These are phyloP conservation scores for Trifolium repens DNA, from an alignment of 306 rosid genomes.

Conservation along the genomic window DNA sequence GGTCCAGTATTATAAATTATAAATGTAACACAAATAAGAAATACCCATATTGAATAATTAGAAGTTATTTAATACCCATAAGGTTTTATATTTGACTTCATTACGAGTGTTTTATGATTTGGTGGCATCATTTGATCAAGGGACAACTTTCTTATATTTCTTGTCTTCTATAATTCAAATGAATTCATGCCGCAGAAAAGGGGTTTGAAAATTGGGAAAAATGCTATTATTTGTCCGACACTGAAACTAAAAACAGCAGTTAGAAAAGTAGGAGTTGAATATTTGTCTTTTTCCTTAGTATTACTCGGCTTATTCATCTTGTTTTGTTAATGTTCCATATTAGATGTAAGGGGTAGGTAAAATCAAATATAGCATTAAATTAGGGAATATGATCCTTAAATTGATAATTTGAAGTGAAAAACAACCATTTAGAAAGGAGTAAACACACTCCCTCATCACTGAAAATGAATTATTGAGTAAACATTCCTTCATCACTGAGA, in stretches of 20 bases:
- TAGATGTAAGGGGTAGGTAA: neutral
- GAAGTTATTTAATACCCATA: neutral
- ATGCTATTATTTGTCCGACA: neutral
- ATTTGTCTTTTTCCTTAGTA: neutral
- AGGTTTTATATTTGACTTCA: conserved; percentile 9
- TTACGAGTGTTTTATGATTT: neutral
- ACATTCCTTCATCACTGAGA: conserved; percentile 6
- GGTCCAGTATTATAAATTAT: neutral
- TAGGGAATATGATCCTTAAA: neutral
- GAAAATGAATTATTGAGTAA: conserved; percentile 9
- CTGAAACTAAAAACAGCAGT: conserved; percentile 23
- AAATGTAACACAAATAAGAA: neutral
- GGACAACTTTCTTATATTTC: neutral
- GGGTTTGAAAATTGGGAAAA: neutral
- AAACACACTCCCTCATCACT: conserved; percentile 6
- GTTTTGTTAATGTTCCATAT: neutral
- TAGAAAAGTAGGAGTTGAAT: conserved; percentile 4
- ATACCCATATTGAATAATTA: neutral
- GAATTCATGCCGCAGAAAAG: neutral
- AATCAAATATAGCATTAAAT: conserved; percentile 7
- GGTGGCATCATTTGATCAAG: neutral
- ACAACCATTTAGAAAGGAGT: neutral
- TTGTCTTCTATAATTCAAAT: neutral
- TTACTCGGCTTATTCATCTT: neutral
- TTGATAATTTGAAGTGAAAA: neutral